phyloP scores from a whole-genome alignment of 73 alveolate species.

The Tetrahymena borealis region DNA sequence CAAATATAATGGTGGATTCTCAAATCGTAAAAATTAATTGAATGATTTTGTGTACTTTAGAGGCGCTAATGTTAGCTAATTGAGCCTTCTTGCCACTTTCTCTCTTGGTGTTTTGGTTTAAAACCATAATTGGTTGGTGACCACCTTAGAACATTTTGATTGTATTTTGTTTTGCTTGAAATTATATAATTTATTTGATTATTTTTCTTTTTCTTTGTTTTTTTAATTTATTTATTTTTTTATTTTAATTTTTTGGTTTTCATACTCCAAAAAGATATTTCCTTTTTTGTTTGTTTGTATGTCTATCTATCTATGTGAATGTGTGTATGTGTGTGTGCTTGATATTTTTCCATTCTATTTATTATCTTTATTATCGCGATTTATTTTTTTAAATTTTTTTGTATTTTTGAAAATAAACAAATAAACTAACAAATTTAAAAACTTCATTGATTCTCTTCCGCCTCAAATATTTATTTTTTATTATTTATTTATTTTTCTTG shows the following conservation, averaged over 20 bases:
- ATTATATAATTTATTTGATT: not conserved
- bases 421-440: not conserved
- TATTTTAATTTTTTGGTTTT: not conserved
- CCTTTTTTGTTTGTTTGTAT: not conserved
- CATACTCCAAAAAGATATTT: not conserved
- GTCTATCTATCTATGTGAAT: too few species aligned
- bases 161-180: not conserved
- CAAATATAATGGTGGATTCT: not conserved
- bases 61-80: constrained; percentile 89
- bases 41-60: constrained; percentile 43
- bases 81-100: constrained; percentile 94
- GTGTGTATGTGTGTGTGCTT: too few species aligned
- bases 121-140: constrained; percentile 77
- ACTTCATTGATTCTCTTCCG: not conserved
- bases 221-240: not conserved
- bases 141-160: constrained; percentile 28
- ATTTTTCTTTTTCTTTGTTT: not conserved
- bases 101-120: constrained; percentile 80
- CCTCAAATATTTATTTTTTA: not conserved
- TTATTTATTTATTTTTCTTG: not conserved
- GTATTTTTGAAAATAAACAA: not conserved
- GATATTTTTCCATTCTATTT: not conserved
- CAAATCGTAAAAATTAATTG: not conserved
- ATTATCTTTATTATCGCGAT: not conserved
- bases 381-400: not conserved